Conservation (phyloP, 2,329 filamentous ascomycete species). For the Cladorrhinum sp. region DNA sequence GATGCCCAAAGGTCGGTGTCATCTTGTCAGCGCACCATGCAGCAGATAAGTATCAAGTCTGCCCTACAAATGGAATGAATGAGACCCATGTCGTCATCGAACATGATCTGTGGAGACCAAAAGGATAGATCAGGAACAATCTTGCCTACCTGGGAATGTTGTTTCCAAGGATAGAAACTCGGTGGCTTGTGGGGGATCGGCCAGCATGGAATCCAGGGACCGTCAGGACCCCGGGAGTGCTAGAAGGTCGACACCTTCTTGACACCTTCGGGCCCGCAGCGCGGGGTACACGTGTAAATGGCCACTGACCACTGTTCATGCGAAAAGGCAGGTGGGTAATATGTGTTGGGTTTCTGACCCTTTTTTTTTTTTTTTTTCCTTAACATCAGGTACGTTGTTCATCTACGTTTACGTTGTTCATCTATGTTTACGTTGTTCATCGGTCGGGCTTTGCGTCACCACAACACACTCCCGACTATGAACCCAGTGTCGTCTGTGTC, state of each 20-base stretch:
- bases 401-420: too few relatives aligned
- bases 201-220: neutral
- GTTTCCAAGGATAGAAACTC: neutral
- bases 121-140: neutral
- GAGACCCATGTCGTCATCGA: constrained; percentile 2
- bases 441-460: neutral
- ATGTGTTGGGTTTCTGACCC: neutral
- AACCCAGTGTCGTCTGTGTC: neutral
- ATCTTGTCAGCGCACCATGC: neutral
- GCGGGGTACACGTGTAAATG: neutral
- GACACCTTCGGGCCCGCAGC: neutral
- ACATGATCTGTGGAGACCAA: neutral
- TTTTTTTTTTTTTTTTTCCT: too few relatives aligned
- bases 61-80: neutral
- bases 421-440: neutral
- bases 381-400: too few relatives aligned
- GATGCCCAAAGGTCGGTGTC: neutral
- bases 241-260: neutral
- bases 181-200: neutral
- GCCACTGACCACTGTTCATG: neutral
- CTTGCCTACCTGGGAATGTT: neutral
- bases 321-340: neutral
- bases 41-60: neutral
- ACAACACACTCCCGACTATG: neutral
- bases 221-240: neutral